A percentile compares a stretch with the other conserved stretches of the same genome.
Evolutionary conservation across 2,329 filamentous ascomycete genomes (phyloP).

Genomic region (Cadophora malorum): DNA sequence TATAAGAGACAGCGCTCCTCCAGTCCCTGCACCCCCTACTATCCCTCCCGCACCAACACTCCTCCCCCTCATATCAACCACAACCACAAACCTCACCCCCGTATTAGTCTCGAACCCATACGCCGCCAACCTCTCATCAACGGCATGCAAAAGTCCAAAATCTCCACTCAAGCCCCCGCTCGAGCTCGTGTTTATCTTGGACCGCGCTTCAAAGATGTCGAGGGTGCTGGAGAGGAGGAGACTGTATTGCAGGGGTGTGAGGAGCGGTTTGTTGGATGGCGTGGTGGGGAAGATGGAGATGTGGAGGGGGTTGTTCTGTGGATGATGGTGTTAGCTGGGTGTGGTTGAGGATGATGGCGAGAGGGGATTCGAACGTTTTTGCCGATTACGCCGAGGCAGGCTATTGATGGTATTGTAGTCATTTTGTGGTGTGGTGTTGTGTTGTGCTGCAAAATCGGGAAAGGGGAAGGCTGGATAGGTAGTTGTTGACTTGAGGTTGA

Average conservation of each 20-base stretch:
- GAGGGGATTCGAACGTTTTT: conserved; percentile 71
- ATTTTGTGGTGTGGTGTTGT: conserved; percentile 43
- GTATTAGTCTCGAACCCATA: conserved; percentile 99
- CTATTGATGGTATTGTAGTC: conserved; percentile 77
- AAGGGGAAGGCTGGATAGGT: conserved; percentile 11
- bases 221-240: conserved; percentile 90
- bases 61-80: conserved; percentile 88
- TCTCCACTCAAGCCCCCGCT: conserved; percentile 72
- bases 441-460: conserved; percentile 19
- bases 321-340: background rate
- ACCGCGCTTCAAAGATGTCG: conserved; percentile 89
- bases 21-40: conserved; percentile 24
- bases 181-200: conserved; percentile 67
- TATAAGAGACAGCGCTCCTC: too few species aligned
- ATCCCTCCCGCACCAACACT: conserved; percentile 20
- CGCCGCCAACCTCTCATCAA: conserved; percentile 90
- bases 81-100: conserved; percentile 85
- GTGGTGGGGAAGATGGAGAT: conserved; percentile 80
- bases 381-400: conserved; percentile 92
- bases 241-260: conserved; percentile 85
- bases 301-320: conserved; percentile 93
- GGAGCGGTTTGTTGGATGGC: conserved; percentile 58
- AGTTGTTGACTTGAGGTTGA: conserved; percentile 20
- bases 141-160: conserved; percentile 87
- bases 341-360: too few species aligned